Base-by-base conservation (phyloP, 192 early-diverging fungal species). In the Mortierella antarctica region DNA sequence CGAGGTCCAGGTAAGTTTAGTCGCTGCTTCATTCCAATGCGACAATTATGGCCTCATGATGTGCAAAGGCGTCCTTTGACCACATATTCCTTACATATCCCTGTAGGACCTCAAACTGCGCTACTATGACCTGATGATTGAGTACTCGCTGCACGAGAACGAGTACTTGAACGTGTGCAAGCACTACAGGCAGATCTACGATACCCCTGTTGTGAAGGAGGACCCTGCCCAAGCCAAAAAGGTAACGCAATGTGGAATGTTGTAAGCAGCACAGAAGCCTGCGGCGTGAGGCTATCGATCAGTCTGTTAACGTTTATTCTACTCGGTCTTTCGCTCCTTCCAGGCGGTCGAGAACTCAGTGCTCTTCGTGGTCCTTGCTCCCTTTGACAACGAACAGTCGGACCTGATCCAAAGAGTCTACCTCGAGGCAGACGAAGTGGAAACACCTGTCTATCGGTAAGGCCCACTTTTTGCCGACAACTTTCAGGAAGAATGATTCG, bases 81-180 rank as follows among this genome's bases (percentile, higher is more conserved):
- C n/a, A 45, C 46, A 7, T 50, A 47, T 42, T 11, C 50, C 12
- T 20, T 46, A 45, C 46, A 7, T 50, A 47, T 54, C 13, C 50
- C 9, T 48, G 41, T 68, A 95, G 90, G 95, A 96, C 81, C 84
- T 97, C 63, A 99, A 99, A 91, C 84, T 98, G 71, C 93, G 96
- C 51, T 99, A 91, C 88, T 98, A 97, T 83, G 91, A 96, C 67
- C 88, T 98, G 57, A 97, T 99, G 97, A 95, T 98, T 66, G 91
- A 96, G 83, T 92, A 95, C 70, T 94, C 97, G 7, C 72, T 97
- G 70, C 95, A 99, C 73, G 96, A 96, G 84, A 89, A 88, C 52
- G 88, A 95, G 82, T 97, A 93, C 75, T 86, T 99, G 73, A 92
- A 94, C 65, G 94, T 91, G 7, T 95, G 95, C 91, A 95, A 97